Percentiles rank a stretch among this genome's conserved stretches.
Evolutionary conservation across 768 basidiomycete species (phyloP).

Genomic region (Gymnopilus dilepis): DNA sequence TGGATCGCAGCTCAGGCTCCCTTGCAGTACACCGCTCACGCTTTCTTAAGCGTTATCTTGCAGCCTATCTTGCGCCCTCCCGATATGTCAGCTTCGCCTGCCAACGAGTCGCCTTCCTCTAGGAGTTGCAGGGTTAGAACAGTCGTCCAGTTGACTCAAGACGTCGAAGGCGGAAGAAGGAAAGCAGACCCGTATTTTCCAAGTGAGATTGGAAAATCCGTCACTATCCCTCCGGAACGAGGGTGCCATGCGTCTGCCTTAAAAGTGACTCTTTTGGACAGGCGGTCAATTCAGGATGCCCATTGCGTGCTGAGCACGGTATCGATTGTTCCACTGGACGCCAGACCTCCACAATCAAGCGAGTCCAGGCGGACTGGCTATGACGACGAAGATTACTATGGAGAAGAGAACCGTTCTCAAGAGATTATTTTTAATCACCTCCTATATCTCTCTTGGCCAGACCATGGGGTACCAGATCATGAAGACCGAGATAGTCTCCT

Average conservation of each 20-base stretch:
- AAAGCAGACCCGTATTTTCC: conserved; percentile 88
- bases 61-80: conserved; percentile 49
- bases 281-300: conserved; percentile 54
- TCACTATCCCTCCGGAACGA: conserved; percentile 50
- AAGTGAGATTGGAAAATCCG: conserved; percentile 53
- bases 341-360: conserved; percentile 5
- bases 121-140: conserved; percentile 61
- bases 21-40: conserved; percentile 66
- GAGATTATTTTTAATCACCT: conserved; percentile 69
- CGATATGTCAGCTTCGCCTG: conserved; percentile 20
- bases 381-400: conserved; percentile 20
- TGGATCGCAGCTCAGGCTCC: conserved; percentile 92
- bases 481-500: conserved; percentile 65
- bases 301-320: conserved; percentile 67
- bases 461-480: conserved; percentile 77
- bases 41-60: conserved; percentile 75
- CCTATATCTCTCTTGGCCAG: conserved; percentile 81
- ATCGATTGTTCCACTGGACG: conserved; percentile 49
- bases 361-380: not conserved
- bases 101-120: conserved; percentile 13
- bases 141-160: conserved; percentile 81
- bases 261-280: conserved; percentile 60
- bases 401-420: conserved; percentile 30
- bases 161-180: conserved; percentile 67
- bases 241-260: conserved; percentile 48